Conservation (phyloP, 2,329 filamentous ascomycete genomes). For the Harringtonia aguacate region DNA sequence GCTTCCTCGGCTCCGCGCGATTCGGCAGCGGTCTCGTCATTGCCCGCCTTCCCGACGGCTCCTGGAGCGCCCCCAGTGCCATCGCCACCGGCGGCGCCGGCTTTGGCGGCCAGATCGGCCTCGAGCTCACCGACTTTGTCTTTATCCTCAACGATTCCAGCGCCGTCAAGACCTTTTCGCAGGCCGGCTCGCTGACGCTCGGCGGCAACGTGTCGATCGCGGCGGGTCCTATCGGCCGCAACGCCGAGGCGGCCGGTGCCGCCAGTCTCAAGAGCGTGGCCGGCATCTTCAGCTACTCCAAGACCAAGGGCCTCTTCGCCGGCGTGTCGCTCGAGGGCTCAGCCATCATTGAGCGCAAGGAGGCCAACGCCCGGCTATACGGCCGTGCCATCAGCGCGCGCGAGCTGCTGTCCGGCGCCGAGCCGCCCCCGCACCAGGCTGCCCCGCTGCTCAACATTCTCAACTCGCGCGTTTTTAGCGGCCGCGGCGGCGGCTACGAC, state of each 20-base stretch:
- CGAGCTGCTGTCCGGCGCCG: slow-evolving; percentile 68
- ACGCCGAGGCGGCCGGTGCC: slow-evolving; percentile 90
- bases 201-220: slow-evolving; percentile 95
- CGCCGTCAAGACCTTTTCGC: slow-evolving; percentile 89
- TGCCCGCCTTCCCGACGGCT: slow-evolving; percentile 63
- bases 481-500: slow-evolving; percentile 34
- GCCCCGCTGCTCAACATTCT: slow-evolving; percentile 76
- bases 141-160: slow-evolving; percentile 91
- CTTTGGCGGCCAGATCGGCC: slow-evolving; percentile 77
- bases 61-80: slow-evolving; percentile 72
- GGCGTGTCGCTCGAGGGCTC: slow-evolving; percentile 91
- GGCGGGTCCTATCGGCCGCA: slow-evolving; percentile 84
- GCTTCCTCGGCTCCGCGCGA: slow-evolving; percentile 72
- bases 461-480: slow-evolving; percentile 75
- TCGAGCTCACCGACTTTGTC: slow-evolving; percentile 88
- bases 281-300: slow-evolving; percentile 93
- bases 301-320: slow-evolving; percentile 94
- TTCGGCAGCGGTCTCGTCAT: slow-evolving; percentile 78
- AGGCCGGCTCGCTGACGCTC: slow-evolving; percentile 81
- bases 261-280: slow-evolving; percentile 83
- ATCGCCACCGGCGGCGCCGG: slow-evolving; percentile 74
- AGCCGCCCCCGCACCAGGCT: slow-evolving; percentile 70
- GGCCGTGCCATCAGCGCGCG: slow-evolving; percentile 69
- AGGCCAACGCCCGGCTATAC: slow-evolving; percentile 96
- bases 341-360: slow-evolving; percentile 84